Evolutionary conservation across 2,329 filamentous ascomycete genomes (phyloP), one percentile per base, ranked within the genome.

Genomic region (Thermomyces lanuginosus): DNA sequence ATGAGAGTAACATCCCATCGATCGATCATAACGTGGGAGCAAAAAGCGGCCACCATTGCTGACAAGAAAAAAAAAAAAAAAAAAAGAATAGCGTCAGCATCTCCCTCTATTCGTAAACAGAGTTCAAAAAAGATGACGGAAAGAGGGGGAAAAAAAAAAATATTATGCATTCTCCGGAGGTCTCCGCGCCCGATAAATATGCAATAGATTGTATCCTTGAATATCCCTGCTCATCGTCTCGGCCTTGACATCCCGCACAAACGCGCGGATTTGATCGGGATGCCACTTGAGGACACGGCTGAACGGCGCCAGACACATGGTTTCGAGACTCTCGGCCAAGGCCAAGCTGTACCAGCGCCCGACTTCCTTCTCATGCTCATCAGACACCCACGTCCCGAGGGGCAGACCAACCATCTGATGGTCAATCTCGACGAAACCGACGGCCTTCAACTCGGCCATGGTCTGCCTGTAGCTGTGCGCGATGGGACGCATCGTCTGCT

Each of bases 281-380:
- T 63, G 58, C 68, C 70, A 80, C 16, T 57, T 51, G 27, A 69
- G 67, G 21, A 73, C 60, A 31, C 73, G 66, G 22, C 69, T 74
- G 44, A 93, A 64, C 5, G 83, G 76, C 18, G 66, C 76, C 42
- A 89, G 51, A 37, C 74, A 76, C 41, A 91, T 60, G 8, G 74
- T 72, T 40, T 82, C 69, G 26, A 91, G 54, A 14, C 77, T 76
- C 43, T 79, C 70, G 7, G 66, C 72, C 39, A 92, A 61, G 20
- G 72, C 75, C 13, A 86, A 58, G 44, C 86, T 83, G 54, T 91
- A 92, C 78, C 80, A 92, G 31, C 72, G 64, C 16, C 78, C 81
- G 28, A 83, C 64, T 22, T 76, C 66, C 35, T 71, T 73, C 38
- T 72, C 63, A 36, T 71, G 62, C 14, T 64, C 58, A 39, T 80